phyloP scores from a whole-genome alignment of 257 asterid genomes.

The Jaltomata sinuosa region DNA sequence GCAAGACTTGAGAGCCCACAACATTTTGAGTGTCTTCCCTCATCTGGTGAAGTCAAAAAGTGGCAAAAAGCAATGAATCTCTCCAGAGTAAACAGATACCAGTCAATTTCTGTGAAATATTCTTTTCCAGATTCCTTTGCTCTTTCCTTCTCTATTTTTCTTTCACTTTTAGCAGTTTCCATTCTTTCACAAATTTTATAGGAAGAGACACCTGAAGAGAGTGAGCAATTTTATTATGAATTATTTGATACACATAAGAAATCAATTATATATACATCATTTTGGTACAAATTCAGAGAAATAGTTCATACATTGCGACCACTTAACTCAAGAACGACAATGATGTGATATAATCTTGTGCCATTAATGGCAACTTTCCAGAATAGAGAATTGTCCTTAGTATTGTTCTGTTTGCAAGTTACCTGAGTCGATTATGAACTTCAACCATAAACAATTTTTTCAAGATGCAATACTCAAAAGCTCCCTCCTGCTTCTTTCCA shows the following conservation, averaged over 20 bases:
- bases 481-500: neutral
- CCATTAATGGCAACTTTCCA: neutral
- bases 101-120: neutral
- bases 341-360: neutral
- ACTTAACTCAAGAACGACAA: neutral
- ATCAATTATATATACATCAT: neutral
- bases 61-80: slow-evolving; percentile 38
- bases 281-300: neutral
- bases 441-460: neutral
- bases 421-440: neutral
- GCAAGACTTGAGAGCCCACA: slow-evolving; percentile 90
- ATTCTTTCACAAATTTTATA: neutral
- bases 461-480: neutral
- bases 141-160: neutral
- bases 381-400: neutral
- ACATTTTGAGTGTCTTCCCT: slow-evolving; percentile 71
- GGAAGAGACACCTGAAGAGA: neutral
- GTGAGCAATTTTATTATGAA: neutral
- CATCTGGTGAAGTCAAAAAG: slow-evolving; percentile 50
- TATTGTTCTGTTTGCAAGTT: neutral
- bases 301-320: neutral
- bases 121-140: neutral
- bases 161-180: neutral
- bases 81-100: neutral
- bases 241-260: neutral